phyloP scores from a whole-genome alignment of 208 protist species.

The Leishmania arabica region DNA sequence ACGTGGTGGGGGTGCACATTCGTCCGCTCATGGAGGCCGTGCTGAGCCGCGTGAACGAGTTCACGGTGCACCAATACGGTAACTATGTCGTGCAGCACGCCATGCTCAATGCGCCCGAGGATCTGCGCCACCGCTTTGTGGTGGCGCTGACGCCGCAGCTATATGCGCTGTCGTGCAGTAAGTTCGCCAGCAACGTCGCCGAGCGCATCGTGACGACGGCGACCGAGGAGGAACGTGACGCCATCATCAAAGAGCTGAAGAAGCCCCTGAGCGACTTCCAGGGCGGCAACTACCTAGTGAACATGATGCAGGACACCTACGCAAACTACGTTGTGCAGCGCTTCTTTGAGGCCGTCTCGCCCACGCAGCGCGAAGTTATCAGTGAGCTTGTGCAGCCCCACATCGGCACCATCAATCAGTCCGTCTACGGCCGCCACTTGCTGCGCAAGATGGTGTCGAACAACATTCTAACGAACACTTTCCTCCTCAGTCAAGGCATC shows the following conservation, averaged over 20 bases:
- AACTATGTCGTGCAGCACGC: conserved; percentile 99
- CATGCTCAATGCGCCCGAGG: conserved; percentile 90
- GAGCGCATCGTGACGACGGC: conserved; percentile 94
- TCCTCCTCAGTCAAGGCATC: conserved; percentile 36
- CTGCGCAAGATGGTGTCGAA: conserved; percentile 77
- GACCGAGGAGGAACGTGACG: conserved; percentile 71
- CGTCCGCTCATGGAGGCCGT: conserved; percentile 91
- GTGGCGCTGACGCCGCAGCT: conserved; percentile 66
- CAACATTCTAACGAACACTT: conserved; percentile 41
- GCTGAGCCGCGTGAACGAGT: conserved; percentile 69
- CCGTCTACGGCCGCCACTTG: conserved; percentile 76
- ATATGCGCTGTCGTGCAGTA: conserved; percentile 93
- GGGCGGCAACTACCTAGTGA: conserved; percentile 75
- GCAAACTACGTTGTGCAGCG: conserved; percentile 98
- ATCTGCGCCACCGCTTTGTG: conserved; percentile 84
- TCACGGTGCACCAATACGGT: conserved; percentile 97
- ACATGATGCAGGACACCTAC: conserved; percentile 97
- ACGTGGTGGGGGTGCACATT: conserved; percentile 50
- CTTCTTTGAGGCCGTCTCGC: conserved; percentile 83
- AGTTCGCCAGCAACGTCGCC: conserved; percentile 98
- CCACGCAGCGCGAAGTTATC: conserved; percentile 55
- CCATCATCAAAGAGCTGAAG: conserved; percentile 74
- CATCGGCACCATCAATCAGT: conserved; percentile 50
- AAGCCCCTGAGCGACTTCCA: conserved; percentile 47
- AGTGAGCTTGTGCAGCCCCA: conserved; percentile 54